Evolutionary conservation across 2,329 filamentous ascomycete genomes (phyloP).

Genomic region (Lecanicillium sp.): DNA sequence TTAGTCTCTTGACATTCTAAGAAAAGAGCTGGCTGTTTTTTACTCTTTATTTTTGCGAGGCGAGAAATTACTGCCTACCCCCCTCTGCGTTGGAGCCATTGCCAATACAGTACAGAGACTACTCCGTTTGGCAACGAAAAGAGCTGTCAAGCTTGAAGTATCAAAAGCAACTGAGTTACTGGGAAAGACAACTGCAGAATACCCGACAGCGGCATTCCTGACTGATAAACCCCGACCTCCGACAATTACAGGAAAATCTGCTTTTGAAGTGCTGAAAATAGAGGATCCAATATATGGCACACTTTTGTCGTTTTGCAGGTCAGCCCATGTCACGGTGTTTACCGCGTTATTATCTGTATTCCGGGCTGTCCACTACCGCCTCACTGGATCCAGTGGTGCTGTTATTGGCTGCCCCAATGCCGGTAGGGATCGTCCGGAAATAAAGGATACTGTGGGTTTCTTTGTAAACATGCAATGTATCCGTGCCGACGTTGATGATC

Average conservation of each 20-base stretch:
- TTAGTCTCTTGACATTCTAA: conserved; percentile 19
- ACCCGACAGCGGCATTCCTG: conserved; percentile 1
- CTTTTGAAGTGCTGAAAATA: background rate
- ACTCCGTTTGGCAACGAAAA: conserved; percentile 7
- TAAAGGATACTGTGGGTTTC: conserved; percentile 11
- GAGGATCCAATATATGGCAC: conserved; percentile 3
- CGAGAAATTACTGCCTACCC: conserved; percentile 10
- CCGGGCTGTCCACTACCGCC: conserved; percentile 10
- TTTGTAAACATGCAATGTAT: conserved; percentile 15
- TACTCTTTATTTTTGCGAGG: conserved; percentile 12
- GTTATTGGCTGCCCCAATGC: conserved; percentile 10
- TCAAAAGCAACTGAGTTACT: conserved; percentile 8
- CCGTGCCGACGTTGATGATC: conserved; percentile 5
- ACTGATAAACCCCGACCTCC: conserved; percentile 1
- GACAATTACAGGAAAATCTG: background rate
- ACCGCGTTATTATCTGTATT: conserved; percentile 9
- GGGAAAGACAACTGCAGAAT: conserved; percentile 7
- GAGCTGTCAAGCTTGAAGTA: conserved; percentile 2
- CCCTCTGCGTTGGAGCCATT: conserved; percentile 3
- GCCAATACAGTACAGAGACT: conserved; percentile 11
- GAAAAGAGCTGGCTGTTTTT: conserved; percentile 13
- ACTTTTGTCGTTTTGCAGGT: conserved; percentile 9
- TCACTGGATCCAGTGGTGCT: conserved; percentile 10
- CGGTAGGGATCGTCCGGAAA: conserved; percentile 9
- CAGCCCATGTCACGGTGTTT: conserved; percentile 5